Percentiles rank a stretch among this genome's conserved stretches.
Evolutionary conservation across 441 rosid species (phyloP).

Genomic region (Euphorbia celastroides): DNA sequence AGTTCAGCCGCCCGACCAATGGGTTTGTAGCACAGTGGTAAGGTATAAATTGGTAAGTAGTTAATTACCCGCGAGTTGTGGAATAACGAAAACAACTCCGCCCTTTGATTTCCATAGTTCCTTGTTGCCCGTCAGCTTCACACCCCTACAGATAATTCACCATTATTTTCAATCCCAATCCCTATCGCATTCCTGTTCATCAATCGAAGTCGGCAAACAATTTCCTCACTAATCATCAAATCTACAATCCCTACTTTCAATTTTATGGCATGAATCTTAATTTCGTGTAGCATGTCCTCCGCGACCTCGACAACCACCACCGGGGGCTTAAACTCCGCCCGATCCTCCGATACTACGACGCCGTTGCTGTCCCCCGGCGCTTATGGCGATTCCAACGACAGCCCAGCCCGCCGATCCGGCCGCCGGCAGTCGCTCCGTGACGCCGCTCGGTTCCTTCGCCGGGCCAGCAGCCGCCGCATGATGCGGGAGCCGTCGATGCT

Average conservation of each 20-base stretch:
- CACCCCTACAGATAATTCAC: background rate
- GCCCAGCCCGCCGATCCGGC: conserved; percentile 31
- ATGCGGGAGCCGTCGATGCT: conserved; percentile 95
- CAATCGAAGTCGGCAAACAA: background rate
- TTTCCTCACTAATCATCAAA: background rate
- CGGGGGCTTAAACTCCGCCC: conserved; percentile 20
- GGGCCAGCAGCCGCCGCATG: conserved; percentile 88
- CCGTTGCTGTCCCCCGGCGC: conserved; percentile 50
- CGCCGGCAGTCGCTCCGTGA: conserved; percentile 71
- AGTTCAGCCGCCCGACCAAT: too few relatives aligned
- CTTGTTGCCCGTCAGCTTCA: background rate
- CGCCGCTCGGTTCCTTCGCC: conserved; percentile 80
- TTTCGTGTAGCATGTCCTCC: conserved; percentile 20
- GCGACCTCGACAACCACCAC: background rate
- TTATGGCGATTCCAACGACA: conserved; percentile 19
- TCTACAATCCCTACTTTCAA: background rate
- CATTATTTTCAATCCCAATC: background rate
- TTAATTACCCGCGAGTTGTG: too few relatives aligned
- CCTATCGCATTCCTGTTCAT: background rate
- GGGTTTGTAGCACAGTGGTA: too few relatives aligned
- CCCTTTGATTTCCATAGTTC: background rate
- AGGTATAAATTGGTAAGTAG: too few relatives aligned
- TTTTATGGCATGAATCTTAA: conserved; percentile 8
- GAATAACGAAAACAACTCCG: background rate
- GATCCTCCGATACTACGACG: conserved; percentile 51